phyloP scores from a whole-genome alignment of 2,329 filamentous ascomycete species.

The Beauveria asiatica region DNA sequence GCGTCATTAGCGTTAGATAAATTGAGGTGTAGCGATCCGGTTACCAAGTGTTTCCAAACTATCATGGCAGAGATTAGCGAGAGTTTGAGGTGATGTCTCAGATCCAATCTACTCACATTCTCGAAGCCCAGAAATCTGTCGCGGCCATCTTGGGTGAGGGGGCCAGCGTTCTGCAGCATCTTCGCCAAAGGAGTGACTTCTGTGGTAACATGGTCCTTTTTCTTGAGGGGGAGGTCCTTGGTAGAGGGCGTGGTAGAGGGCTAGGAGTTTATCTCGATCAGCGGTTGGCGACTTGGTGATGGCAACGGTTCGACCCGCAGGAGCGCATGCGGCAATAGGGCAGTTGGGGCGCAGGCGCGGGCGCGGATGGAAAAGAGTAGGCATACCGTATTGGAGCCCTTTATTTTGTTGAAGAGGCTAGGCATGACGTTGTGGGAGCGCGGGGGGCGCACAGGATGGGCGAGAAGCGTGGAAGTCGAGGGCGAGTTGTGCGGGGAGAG shows the following conservation, averaged over 20 bases:
- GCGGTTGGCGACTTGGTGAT: conserved; percentile 15
- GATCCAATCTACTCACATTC: conserved; percentile 59
- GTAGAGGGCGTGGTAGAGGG: conserved; percentile 31
- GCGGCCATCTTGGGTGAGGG: conserved; percentile 76
- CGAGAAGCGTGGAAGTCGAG: conserved; percentile 11
- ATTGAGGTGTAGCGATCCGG: conserved; percentile 13
- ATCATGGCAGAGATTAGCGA: conserved; percentile 27
- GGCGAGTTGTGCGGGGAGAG: neutral
- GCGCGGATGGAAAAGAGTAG: neutral
- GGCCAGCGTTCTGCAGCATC: conserved; percentile 74
- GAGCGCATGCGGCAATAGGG: conserved; percentile 18
- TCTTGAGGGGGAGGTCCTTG: conserved; percentile 42
- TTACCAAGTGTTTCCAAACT: conserved; percentile 98
- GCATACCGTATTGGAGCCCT: conserved; percentile 47
- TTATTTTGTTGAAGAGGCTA: conserved; percentile 52
- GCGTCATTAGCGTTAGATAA: neutral
- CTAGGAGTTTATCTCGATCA: conserved; percentile 30
- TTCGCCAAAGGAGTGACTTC: conserved; percentile 58
- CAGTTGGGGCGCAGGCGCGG: neutral
- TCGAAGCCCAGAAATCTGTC: conserved; percentile 98
- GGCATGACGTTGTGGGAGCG: conserved; percentile 34
- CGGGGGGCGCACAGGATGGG: conserved; percentile 15
- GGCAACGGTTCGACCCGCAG: conserved; percentile 6
- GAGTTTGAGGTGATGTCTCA: conserved; percentile 1
- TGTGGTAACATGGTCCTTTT: conserved; percentile 49